Percentiles rank a stretch among this genome's conserved stretches.
phyloP scores from a whole-genome alignment of 2,329 filamentous ascomycete species.

The Falciphora oryzae region DNA sequence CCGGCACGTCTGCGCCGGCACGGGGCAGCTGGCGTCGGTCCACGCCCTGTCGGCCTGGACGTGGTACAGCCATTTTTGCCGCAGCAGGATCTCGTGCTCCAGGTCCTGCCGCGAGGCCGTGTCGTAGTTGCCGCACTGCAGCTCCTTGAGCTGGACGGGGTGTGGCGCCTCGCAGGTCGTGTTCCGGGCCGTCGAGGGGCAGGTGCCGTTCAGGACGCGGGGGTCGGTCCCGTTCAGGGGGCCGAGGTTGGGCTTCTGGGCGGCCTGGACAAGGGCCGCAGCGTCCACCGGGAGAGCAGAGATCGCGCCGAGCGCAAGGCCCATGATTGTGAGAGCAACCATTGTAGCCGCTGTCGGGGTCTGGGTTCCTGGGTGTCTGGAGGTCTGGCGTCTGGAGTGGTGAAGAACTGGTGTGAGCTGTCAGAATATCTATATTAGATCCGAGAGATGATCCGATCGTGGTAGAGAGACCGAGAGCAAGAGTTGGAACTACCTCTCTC shows the following conservation, averaged over 20 bases:
- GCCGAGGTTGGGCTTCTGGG: background rate
- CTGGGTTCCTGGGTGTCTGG: too few relatives aligned
- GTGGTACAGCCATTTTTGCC: background rate
- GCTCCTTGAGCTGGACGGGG: background rate
- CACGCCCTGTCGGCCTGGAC: background rate
- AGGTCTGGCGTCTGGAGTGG: too few relatives aligned
- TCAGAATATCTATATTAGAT: too few relatives aligned
- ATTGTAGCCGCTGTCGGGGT: background rate
- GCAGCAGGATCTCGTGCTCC: background rate
- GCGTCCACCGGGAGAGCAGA: background rate
- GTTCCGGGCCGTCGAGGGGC: background rate
- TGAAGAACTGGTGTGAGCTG: too few relatives aligned
- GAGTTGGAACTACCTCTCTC: too few relatives aligned
- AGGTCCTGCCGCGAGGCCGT: background rate
- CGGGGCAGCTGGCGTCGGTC: background rate
- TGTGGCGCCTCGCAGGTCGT: background rate
- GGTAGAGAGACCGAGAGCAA: too few relatives aligned
- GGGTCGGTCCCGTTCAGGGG: background rate
- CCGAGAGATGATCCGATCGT: too few relatives aligned
- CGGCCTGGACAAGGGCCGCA: background rate
- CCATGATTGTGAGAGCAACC: background rate
- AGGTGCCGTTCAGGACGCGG: background rate
- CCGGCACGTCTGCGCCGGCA: conserved; percentile 1
- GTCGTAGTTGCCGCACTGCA: background rate
- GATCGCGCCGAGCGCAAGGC: background rate